These are phyloP conservation scores for Strobilomyces echinocephalus DNA, from an alignment of 768 basidiomycete genomes.

Conservation along the genomic window DNA sequence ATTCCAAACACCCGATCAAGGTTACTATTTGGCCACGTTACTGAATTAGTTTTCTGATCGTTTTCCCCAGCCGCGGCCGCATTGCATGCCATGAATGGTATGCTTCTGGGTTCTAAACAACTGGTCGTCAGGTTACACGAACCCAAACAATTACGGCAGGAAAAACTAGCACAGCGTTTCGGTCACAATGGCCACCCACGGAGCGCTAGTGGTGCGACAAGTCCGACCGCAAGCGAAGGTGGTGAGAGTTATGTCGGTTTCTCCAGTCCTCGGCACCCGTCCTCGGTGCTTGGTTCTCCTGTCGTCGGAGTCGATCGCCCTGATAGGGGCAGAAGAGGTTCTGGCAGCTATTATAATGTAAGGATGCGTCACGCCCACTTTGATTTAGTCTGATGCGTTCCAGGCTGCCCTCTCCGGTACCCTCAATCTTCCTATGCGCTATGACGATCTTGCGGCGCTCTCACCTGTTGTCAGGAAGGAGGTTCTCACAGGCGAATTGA, in stretches of 20 bases:
- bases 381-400: background rate
- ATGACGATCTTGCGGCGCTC: constrained; percentile 75
- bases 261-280: constrained; percentile 62
- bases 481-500: constrained; percentile 78
- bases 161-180: constrained; percentile 82
- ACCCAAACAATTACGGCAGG: constrained; percentile 86
- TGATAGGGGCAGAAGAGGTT: constrained; percentile 70
- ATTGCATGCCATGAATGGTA: constrained; percentile 77
- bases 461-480: constrained; percentile 87
- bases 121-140: constrained; percentile 86
- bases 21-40: constrained; percentile 31
- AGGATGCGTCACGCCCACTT: constrained; percentile 15
- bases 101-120: constrained; percentile 64
- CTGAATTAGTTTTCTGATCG: background rate
- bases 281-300: constrained; percentile 52
- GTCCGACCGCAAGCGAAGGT: constrained; percentile 76
- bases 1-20: constrained; percentile 79
- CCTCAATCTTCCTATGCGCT: constrained; percentile 78
- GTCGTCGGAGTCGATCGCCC: constrained; percentile 49
- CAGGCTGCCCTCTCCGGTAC: constrained; percentile 81
- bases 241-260: constrained; percentile 73
- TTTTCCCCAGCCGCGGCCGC: constrained; percentile 57
- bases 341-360: constrained; percentile 85
- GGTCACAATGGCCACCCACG: constrained; percentile 76
- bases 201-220: constrained; percentile 77